Evolutionary conservation across 176 grass and related monocot species (phyloP), one percentile per base, ranked within the genome.

Genomic region (Leersia perrieri): DNA sequence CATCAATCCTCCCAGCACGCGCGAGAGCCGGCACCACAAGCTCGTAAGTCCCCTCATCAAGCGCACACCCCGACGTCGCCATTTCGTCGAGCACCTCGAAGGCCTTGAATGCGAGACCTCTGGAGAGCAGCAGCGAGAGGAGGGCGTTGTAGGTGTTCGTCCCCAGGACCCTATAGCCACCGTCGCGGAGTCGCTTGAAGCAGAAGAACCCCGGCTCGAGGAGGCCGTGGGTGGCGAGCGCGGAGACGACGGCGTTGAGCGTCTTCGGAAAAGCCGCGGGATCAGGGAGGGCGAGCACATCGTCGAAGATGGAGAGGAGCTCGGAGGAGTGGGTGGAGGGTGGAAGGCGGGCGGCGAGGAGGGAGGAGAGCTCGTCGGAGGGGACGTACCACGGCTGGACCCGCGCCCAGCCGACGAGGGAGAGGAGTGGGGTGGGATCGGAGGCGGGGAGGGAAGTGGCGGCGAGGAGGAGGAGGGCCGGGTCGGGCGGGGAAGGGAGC

Each of bases 81-180:
- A 95, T 95, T 63, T 91, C 86, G 28, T 98, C 90, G 16, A 95
- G 91, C 61, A 95, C 92, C 75, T 95, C 92, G 80, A 98, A 98
- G 30, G 92, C 90, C 73, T 98, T 98, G 75, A 88, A 98, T 47
- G 90, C 81, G 23, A 98, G 84, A 44, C 96, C 96, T 73, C 94
- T 93, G 63, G 83, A 53, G 26, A 98, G 74, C 28, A 98, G 90
- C 66, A 98, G 88, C 61, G 92, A 95, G 25, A 98, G 91, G 26
- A 98, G 78, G 44, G 92, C 90, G 76, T 98, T 98, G 67, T 74
- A 98, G 2, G 92, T 76, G n/a, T 81, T 71, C 22, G 92, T 87
- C 60, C 79, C 68, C 38, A 98, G 81, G 61, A 60, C 70, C 28
- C 16, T 68, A 71, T 95, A 89, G 39, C 87, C 74, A 1, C 38